Percentiles rank a stretch among this genome's conserved stretches.
Conservation (phyloP, 208 protist species). For the Borovskyia barvae region DNA sequence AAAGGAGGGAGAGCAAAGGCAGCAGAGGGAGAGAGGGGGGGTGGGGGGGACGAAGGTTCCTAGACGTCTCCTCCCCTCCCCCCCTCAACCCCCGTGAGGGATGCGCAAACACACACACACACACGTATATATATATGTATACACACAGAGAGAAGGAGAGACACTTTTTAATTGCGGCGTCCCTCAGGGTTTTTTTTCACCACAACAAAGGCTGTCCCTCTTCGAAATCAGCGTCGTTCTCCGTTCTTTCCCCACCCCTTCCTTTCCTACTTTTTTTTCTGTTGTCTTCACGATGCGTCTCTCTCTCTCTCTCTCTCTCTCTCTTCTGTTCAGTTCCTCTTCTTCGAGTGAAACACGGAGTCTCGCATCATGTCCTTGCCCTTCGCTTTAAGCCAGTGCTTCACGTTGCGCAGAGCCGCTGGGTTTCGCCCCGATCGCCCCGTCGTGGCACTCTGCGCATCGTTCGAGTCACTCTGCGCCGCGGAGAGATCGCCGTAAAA, state of each 20-base stretch:
- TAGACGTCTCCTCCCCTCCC: neutral
- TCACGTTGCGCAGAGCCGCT: slow-evolving; percentile 23
- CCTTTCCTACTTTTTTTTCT: too few species aligned
- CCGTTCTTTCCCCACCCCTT: too few species aligned
- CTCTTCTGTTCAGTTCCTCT: slow-evolving; percentile 1
- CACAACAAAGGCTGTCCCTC: too few species aligned
- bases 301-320: slow-evolving; percentile 1
- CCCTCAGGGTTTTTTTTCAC: too few species aligned
- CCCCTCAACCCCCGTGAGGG: neutral
- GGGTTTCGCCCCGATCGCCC: neutral
- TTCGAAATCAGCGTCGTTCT: too few species aligned
- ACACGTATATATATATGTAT: neutral
- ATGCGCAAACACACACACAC: neutral
- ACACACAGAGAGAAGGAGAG: neutral
- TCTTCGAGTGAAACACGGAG: slow-evolving; percentile 26
- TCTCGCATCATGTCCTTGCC: slow-evolving; percentile 41
- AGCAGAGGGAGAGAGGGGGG: too few species aligned
- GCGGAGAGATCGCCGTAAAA: neutral
- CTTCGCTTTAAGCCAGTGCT: slow-evolving; percentile 35
- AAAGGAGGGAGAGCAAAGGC: too few species aligned
- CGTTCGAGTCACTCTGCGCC: slow-evolving; percentile 9
- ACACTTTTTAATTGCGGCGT: too few species aligned
- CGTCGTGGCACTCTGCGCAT: neutral
- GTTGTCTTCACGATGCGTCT: neutral
- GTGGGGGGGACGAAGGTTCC: neutral